phyloP scores from a whole-genome alignment of 495 filamentous ascomycete species.

The Neurospora sp. region DNA sequence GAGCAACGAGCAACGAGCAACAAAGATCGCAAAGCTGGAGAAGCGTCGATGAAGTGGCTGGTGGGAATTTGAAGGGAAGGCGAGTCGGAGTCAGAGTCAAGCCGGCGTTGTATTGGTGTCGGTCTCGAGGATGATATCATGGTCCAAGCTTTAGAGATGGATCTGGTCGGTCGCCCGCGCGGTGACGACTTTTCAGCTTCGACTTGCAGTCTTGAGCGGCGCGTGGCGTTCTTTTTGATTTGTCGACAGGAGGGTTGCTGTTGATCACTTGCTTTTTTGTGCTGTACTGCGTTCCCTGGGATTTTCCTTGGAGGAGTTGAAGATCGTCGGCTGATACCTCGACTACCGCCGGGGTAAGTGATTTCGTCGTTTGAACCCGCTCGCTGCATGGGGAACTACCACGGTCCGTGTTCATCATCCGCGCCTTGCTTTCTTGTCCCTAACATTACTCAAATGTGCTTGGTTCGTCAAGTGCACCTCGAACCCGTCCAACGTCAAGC shows the following conservation, averaged over 20 bases:
- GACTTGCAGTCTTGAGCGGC: background rate
- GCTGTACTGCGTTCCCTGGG: background rate
- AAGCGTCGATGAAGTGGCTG: too few relatives aligned
- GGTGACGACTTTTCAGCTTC: background rate
- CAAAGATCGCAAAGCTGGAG: too few relatives aligned
- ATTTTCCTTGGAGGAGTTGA: background rate
- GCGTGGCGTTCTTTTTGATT: background rate
- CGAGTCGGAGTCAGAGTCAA: too few relatives aligned
- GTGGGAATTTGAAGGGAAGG: too few relatives aligned
- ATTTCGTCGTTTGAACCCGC: background rate
- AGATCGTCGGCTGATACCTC: background rate
- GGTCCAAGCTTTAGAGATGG: too few relatives aligned
- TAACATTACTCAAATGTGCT: conserved; percentile 63
- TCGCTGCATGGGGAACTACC: background rate
- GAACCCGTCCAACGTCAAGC: conserved; percentile 76
- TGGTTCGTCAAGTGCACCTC: conserved; percentile 80
- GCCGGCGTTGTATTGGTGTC: too few relatives aligned
- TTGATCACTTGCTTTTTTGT: background rate
- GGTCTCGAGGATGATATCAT: too few relatives aligned
- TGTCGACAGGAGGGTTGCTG: background rate
- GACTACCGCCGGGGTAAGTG: background rate
- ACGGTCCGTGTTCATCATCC: background rate
- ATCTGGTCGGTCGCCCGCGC: too few relatives aligned
- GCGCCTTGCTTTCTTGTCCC: conserved; percentile 5
- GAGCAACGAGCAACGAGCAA: too few relatives aligned